Evolutionary conservation across 2,329 filamentous ascomycete genomes (phyloP), one percentile per base, ranked within the genome.

Genomic region (Bipolaris zeicola): DNA sequence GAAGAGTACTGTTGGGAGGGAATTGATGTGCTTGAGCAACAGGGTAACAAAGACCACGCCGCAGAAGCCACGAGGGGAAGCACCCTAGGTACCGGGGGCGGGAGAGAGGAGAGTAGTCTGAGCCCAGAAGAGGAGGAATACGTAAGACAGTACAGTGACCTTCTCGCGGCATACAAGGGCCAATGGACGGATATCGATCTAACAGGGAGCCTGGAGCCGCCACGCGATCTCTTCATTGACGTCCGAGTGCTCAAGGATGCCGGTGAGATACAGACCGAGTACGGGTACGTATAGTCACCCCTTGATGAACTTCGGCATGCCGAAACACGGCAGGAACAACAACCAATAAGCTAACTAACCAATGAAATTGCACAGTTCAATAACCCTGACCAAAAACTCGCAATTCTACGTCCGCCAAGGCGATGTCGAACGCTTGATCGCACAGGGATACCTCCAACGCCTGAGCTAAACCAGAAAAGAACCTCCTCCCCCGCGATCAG

Each of bases 111-210:
- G 57, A 94, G 89, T 79, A 94, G 90, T 69, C 80, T 98, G 57
- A 96, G 92, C 68, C 93, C 95, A 0, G 94, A 98, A 74, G 95
- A 99, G 76, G 93, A 97, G 76, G 95, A 98, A 68, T 99, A 97
- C 71, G 90, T 96, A 55, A 85, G 94, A 58, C 89, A 93, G 70
- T 99, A 97, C 72, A 89, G 89, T 63, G 93, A 99, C 70, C 81
- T 99, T 64, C 80, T 99, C 52, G 92, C 94, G n/a, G 91, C 92
- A 1, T 97, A 96, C 78, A 99, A 99, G 76, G 95, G 95, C 0
- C 92, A 96, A 70, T 99, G 94, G 94, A 98, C 94, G 18, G 95
- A 99, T 74, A 90, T 99, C 64, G 95, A 99, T 77, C 81, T 99
- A 52, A 97, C 95, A 2, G 95, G 95, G 31, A 95, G 90, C 70